Conservation (phyloP, 441 rosid species). For the Erodium texanum region DNA sequence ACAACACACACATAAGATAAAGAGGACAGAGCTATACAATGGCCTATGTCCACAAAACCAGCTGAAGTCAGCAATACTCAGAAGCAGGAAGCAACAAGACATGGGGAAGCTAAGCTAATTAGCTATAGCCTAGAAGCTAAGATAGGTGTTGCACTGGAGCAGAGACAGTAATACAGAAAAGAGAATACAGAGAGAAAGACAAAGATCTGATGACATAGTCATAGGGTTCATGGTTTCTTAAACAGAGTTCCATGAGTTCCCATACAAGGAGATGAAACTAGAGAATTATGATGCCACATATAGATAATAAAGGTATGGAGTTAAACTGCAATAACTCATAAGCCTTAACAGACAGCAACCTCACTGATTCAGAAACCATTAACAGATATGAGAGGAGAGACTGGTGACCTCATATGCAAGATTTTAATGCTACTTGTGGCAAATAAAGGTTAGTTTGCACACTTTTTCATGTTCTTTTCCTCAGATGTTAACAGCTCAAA, state of each 20-base stretch:
- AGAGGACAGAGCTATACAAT: constrained; percentile 13
- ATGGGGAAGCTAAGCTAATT: not conserved
- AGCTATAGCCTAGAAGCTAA: not conserved
- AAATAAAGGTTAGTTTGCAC: constrained; percentile 19
- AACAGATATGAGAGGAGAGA: not conserved
- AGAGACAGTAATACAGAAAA: constrained; percentile 4
- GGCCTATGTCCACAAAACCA: constrained; percentile 12
- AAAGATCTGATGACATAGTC: constrained; percentile 3
- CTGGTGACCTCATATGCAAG: constrained; percentile 16
- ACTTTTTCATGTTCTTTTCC: constrained; percentile 18
- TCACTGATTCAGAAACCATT: constrained; percentile 13
- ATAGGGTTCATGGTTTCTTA: constrained; percentile 1
- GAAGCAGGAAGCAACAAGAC: constrained; percentile 2
- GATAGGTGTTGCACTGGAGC: not conserved
- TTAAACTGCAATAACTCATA: constrained; percentile 8
- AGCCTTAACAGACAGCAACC: constrained; percentile 20
- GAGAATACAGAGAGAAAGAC: constrained; percentile 8
- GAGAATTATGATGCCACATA: constrained; percentile 19
- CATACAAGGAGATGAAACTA: constrained; percentile 19
- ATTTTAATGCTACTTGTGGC: constrained; percentile 22
- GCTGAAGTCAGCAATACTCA: constrained; percentile 27
- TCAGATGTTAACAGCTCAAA: constrained; percentile 22
- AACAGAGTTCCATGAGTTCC: constrained; percentile 15
- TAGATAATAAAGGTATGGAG: constrained; percentile 16
- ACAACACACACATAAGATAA: not conserved